These are phyloP conservation scores for Blastobotrys terrestris DNA, from an alignment of 805 yeast genomes.

Conservation along the genomic window DNA sequence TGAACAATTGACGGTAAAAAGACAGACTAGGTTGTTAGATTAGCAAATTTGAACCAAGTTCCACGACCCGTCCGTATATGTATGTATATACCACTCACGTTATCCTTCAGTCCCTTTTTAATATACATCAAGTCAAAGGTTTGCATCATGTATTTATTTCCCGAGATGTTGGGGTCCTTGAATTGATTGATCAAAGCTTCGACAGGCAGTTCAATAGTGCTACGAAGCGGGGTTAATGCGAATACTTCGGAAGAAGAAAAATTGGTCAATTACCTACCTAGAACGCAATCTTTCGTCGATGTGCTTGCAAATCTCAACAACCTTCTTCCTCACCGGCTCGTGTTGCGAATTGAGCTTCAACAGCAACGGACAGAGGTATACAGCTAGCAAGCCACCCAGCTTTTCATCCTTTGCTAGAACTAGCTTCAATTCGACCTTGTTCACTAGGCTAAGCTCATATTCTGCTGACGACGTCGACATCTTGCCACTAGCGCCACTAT, in stretches of 20 bases:
- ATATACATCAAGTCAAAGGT: conserved; percentile 45
- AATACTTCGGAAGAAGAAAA: too few relatives aligned
- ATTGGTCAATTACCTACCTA: conserved; percentile 20
- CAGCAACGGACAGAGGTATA: conserved; percentile 70
- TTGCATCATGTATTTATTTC: conserved; percentile 10
- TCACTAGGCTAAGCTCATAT: conserved; percentile 24
- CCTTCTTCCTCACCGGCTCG: conserved; percentile 56
- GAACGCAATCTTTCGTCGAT: conserved; percentile 58
- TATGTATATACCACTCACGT: not conserved
- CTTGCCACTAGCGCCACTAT: conserved; percentile 11
- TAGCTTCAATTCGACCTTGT: conserved; percentile 74
- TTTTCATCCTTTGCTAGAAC: conserved; percentile 67
- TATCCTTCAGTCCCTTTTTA: conserved; percentile 44
- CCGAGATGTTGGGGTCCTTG: conserved; percentile 41
- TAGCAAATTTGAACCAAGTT: not conserved
- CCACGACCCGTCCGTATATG: not conserved
- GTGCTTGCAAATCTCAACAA: conserved; percentile 61
- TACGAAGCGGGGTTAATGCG: too few relatives aligned
- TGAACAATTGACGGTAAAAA: not conserved
- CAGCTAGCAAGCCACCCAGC: conserved; percentile 51
- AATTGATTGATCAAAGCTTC: conserved; percentile 59
- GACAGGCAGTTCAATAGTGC: conserved; percentile 53
- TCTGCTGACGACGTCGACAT: conserved; percentile 4
- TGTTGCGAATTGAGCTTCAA: conserved; percentile 72
- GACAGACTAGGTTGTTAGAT: too few relatives aligned